Percentiles rank a stretch among this genome's conserved stretches.
These are phyloP conservation scores for Kalmusia sp. DNA, from an alignment of 2,329 filamentous ascomycete genomes.

Conservation along the genomic window DNA sequence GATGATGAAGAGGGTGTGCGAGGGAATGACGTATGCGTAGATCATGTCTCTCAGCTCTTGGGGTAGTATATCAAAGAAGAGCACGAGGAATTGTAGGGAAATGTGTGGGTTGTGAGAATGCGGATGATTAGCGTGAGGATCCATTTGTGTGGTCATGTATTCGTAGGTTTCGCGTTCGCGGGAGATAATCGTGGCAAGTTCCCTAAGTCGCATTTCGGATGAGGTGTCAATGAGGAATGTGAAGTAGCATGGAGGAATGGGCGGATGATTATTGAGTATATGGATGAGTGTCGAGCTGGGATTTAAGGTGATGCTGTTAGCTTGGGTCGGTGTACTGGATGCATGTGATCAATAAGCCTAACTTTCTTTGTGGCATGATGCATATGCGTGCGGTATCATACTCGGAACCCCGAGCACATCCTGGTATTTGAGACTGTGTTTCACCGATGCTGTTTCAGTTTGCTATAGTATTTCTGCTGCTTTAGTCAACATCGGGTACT, in stretches of 20 bases:
- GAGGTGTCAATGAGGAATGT: no score
- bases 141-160: neutral
- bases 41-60: conserved; percentile 7
- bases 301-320: no score
- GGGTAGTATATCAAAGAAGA: conserved; percentile 2
- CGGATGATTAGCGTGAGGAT: neutral
- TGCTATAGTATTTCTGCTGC: no score
- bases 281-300: no score
- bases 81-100: neutral
- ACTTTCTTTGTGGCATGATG: no score
- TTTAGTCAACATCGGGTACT: conserved; percentile 70
- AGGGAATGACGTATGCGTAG: neutral
- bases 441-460: no score
- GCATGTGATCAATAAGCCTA: no score
- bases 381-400: neutral
- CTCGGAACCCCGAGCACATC: neutral
- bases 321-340: no score
- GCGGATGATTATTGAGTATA: no score
- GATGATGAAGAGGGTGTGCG: neutral
- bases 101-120: neutral
- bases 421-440: no score
- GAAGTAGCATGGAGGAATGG: no score
- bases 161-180: neutral
- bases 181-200: neutral
- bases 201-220: neutral